Evolutionary conservation across 1,284 basidiomycete species (phyloP).

Genomic region (Rugosomyces carneus): DNA sequence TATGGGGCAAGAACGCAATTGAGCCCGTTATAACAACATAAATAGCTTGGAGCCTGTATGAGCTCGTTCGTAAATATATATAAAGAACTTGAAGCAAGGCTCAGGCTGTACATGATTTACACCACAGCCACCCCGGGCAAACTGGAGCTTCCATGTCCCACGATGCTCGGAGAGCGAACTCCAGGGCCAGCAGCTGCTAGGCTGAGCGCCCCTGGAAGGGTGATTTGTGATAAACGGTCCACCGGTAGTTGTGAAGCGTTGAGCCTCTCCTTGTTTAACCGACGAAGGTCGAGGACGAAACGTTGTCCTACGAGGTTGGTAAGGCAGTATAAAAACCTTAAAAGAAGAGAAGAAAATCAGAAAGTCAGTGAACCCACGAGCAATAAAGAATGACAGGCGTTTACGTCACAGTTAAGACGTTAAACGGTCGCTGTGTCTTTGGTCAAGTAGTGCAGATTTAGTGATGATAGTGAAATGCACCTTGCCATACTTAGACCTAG

Average conservation of each 20-base stretch:
- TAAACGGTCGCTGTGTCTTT: conserved; percentile 6
- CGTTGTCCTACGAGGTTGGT: conserved; percentile 12
- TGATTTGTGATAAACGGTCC: neutral
- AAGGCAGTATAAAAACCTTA: conserved; percentile 4
- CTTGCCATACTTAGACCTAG: no score
- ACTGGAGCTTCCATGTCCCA: neutral
- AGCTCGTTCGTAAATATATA: no score
- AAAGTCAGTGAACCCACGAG: no score
- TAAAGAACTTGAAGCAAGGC: no score
- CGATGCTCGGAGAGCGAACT: neutral
- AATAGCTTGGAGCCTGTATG: no score
- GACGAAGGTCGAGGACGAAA: conserved; percentile 10
- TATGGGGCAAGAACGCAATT: no score
- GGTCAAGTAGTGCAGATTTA: neutral
- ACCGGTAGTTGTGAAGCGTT: neutral
- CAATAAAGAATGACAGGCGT: no score
- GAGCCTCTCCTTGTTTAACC: neutral
- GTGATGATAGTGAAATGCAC: neutral
- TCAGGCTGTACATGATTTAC: neutral
- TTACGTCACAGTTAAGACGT: conserved; percentile 12
- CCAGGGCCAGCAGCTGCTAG: neutral
- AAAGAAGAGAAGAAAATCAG: conserved; percentile 1
- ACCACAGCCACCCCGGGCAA: no score
- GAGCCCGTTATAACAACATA: no score
- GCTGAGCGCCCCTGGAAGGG: neutral